phyloP scores from a whole-genome alignment of 768 basidiomycete species.

The Gelatoporia subvermispora region DNA sequence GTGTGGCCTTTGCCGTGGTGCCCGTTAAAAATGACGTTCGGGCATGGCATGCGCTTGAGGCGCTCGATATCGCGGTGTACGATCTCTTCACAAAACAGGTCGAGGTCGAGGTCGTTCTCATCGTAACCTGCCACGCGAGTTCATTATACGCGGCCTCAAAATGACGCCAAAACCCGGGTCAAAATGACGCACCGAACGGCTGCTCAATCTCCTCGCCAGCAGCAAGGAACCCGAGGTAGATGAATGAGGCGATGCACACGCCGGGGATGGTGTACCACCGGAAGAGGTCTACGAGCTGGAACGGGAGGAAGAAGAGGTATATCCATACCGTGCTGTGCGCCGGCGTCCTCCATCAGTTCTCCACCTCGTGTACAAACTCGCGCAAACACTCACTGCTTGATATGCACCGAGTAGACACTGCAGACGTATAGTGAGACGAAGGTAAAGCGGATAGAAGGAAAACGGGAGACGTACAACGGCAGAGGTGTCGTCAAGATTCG shows the following conservation, averaged over 20 bases:
- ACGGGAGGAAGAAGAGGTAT: slow-evolving; percentile 73
- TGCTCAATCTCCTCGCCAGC: slow-evolving; percentile 70
- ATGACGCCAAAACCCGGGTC: background rate
- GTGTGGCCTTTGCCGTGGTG: slow-evolving; percentile 2
- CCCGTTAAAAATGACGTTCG: slow-evolving; percentile 32
- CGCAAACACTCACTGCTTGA: slow-evolving; percentile 31
- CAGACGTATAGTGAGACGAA: slow-evolving; percentile 1
- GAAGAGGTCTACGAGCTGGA: slow-evolving; percentile 64
- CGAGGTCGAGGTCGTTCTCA: slow-evolving; percentile 65
- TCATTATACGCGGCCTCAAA: slow-evolving; percentile 21
- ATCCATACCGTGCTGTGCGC: slow-evolving; percentile 55
- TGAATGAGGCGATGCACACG: slow-evolving; percentile 60
- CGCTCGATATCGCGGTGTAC: slow-evolving; percentile 53
- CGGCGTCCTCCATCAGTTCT: background rate
- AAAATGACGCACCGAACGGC: slow-evolving; percentile 46
- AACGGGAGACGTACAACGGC: slow-evolving; percentile 48
- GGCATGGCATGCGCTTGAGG: slow-evolving; percentile 44
- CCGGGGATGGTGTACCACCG: slow-evolving; percentile 64
- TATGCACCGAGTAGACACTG: slow-evolving; percentile 62
- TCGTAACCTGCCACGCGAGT: slow-evolving; percentile 44
- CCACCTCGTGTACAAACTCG: background rate
- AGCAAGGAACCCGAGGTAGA: slow-evolving; percentile 72
- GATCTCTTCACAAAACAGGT: slow-evolving; percentile 56
- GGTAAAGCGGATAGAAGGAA: background rate
- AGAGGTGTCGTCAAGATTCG: slow-evolving; percentile 59